Percentiles rank a stretch among this genome's conserved stretches.
These are phyloP conservation scores for Pyrus betulifolia DNA, from an alignment of 306 rosid genomes.

Conservation along the genomic window DNA sequence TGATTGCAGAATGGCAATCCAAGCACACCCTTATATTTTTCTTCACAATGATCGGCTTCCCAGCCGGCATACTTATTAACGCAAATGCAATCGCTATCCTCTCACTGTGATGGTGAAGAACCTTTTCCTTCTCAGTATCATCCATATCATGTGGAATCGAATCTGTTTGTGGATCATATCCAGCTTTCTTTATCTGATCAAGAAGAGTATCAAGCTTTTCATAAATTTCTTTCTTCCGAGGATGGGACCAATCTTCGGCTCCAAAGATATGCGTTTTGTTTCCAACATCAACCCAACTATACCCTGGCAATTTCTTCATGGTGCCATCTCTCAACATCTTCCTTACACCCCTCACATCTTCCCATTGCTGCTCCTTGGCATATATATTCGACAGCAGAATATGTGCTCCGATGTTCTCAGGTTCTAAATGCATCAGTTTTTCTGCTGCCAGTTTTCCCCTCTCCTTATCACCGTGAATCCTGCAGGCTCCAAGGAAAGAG, in stretches of 20 bases:
- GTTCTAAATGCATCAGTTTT: conserved; percentile 44
- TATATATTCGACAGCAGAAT: conserved; percentile 48
- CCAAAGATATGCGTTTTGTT: conserved; percentile 44
- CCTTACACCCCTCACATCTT: conserved; percentile 43
- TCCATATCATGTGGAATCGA: conserved; percentile 35
- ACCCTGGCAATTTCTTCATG: conserved; percentile 46
- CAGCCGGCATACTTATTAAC: conserved; percentile 23
- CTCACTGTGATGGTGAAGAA: conserved; percentile 51
- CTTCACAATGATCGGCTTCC: conserved; percentile 49
- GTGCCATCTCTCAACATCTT: conserved; percentile 36
- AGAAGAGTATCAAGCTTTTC: conserved; percentile 36
- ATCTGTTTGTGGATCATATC: conserved; percentile 40
- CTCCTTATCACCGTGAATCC: conserved; percentile 37
- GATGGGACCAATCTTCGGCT: conserved; percentile 51
- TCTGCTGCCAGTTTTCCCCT: conserved; percentile 47
- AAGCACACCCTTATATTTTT: conserved; percentile 48
- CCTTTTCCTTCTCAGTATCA: conserved; percentile 30
- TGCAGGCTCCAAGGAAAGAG: conserved; percentile 51
- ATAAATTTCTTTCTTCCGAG: conserved; percentile 38
- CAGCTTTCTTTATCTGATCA: conserved; percentile 37
- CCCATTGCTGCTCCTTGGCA: conserved; percentile 45
- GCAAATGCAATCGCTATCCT: conserved; percentile 51
- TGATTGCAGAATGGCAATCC: conserved; percentile 50
- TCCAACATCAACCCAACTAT: conserved; percentile 54
- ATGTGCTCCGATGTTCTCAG: conserved; percentile 42